phyloP scores from a whole-genome alignment of 768 basidiomycete species.

The Russula emetica region DNA sequence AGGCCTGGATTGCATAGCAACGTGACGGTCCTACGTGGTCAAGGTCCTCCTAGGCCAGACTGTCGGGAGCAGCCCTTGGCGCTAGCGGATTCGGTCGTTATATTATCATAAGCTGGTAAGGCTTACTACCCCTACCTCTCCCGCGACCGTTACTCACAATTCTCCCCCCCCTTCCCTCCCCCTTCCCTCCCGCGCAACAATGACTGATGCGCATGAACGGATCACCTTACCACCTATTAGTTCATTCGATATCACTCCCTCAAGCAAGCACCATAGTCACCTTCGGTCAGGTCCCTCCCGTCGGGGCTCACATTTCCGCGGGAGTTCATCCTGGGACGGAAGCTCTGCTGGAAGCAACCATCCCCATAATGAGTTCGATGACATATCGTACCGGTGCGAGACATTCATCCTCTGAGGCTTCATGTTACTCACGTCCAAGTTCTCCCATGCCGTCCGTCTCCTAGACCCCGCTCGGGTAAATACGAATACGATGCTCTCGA shows the following conservation, averaged over 20 bases:
- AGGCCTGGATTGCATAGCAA: constrained; percentile 23
- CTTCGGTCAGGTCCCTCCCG: constrained; percentile 11
- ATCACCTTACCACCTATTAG: constrained; percentile 23
- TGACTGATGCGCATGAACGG: constrained; percentile 25
- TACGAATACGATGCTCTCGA: constrained; percentile 11
- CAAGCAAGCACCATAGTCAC: background rate
- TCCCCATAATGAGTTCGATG: constrained; percentile 3
- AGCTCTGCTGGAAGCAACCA: constrained; percentile 7
- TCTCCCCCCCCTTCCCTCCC: background rate
- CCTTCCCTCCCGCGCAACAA: constrained; percentile 6
- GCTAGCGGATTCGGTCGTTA: constrained; percentile 12
- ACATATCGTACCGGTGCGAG: background rate
- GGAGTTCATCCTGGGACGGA: constrained; percentile 17
- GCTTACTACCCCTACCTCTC: constrained; percentile 5
- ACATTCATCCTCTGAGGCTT: background rate
- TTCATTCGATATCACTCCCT: constrained; percentile 20
- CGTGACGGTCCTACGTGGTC: constrained; percentile 26
- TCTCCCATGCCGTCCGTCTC: background rate
- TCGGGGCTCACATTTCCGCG: constrained; percentile 6
- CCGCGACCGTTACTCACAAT: constrained; percentile 8
- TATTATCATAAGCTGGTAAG: constrained; percentile 21
- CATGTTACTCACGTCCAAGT: background rate
- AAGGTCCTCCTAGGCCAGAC: constrained; percentile 14
- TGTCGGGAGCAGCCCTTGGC: constrained; percentile 12
- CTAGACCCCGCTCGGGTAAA: constrained; percentile 2